Evolutionary conservation across 805 yeast genomes (phyloP), one percentile per base, ranked within the genome.

Genomic region (Candida qinlingensis): DNA sequence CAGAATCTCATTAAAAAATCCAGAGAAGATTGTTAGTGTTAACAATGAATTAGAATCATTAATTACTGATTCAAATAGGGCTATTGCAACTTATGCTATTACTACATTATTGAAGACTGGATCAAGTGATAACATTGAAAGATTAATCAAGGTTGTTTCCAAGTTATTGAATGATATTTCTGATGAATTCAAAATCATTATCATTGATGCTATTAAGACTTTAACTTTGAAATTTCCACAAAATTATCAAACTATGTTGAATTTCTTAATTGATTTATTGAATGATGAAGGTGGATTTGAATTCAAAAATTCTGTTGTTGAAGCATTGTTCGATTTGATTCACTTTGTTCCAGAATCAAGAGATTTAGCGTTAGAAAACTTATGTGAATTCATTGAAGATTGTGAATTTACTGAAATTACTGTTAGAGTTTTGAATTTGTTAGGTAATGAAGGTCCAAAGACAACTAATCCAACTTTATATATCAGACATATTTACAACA

Each of bases 381-480:
- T 94, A 59, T 90, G 98, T 75, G 99, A 94, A 68, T 91, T 90
- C 64, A 94, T 94, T 60, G 99, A 94, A 70, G 99, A 94, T 74
- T 94, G 98, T 72, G 99, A 94, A 71, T 92, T 77, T 71, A 87
- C 96, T 31, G 97, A 90, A 69, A 80, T 94, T 53, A 81, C 95
- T 29, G 96, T 91, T n/a, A 81, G 98, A 63, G 84, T 94, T 50
- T 76, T 94, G 67, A 96, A 91, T 69, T 69, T 92, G 53, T 77
- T 94, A 55, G 99, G 99, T 64, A 87, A 83, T 56, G 96, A 91
- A 68, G 99, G 99, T 52, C 97, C 99, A 60, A 72, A 75, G 50
- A 84, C 96, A 5, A 58, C 84, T 7, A 85, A 85, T 54, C 97
- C 98, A 49, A 85, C 96, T 1, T 76, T 87, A 59, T 92, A 89